Conservation (phyloP, 2,329 filamentous ascomycete genomes). For the Paraphoma chrysanthemicola region DNA sequence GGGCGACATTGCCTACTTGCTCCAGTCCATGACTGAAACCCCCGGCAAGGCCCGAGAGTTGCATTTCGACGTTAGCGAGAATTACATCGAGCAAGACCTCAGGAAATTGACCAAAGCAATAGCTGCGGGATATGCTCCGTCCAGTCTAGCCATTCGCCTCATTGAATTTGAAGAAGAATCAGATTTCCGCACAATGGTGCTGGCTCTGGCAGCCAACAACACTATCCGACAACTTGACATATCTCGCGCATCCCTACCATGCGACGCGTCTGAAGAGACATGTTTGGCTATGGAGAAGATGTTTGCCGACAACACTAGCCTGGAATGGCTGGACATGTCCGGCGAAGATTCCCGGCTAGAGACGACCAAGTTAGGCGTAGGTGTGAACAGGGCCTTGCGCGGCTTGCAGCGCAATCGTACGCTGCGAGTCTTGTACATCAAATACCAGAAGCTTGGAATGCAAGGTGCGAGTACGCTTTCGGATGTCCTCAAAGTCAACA, state of each 20-base stretch:
- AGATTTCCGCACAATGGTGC: conserved; percentile 68
- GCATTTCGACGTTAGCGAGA: conserved; percentile 72
- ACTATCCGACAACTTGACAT: conserved; percentile 71
- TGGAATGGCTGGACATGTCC: conserved; percentile 73
- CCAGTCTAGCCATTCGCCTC: conserved; percentile 70
- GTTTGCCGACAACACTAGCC: conserved; percentile 71
- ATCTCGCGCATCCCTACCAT: conserved; percentile 72
- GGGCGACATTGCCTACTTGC: conserved; percentile 68
- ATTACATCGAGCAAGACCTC: conserved; percentile 62
- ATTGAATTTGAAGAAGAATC: conserved; percentile 72
- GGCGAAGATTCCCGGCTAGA: conserved; percentile 76
- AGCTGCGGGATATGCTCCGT: conserved; percentile 61
- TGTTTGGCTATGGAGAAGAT: conserved; percentile 68
- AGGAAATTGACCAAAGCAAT: conserved; percentile 61
- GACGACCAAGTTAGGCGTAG: conserved; percentile 71
- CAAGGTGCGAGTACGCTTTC: conserved; percentile 74
- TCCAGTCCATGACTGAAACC: conserved; percentile 66
- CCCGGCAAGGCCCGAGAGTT: conserved; percentile 62
- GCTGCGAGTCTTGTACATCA: conserved; percentile 68
- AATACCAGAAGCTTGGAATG: conserved; percentile 72
- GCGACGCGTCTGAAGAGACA: conserved; percentile 72
- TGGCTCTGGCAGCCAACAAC: conserved; percentile 67
- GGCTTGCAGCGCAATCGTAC: conserved; percentile 70
- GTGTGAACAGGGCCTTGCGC: conserved; percentile 69
- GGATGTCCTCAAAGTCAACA: conserved; percentile 71